Evolutionary conservation across 2,329 filamentous ascomycete species (phyloP).

Genomic region (Albophoma yamanashiensis): DNA sequence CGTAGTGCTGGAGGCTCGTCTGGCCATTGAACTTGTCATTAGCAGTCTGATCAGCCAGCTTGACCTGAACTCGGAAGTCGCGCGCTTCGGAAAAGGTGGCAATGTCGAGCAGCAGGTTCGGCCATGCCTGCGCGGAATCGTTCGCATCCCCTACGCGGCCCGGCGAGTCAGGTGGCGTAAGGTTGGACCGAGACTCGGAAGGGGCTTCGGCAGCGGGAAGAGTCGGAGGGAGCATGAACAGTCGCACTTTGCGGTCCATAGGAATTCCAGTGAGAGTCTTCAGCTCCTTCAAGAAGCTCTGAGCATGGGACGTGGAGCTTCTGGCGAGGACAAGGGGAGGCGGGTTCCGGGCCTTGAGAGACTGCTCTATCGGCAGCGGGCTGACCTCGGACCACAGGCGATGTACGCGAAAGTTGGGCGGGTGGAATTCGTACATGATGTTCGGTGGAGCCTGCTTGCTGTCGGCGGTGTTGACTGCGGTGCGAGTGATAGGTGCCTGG

Average conservation of each 20-base stretch:
- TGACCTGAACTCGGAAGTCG: slow-evolving; percentile 12
- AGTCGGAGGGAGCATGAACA: slow-evolving; percentile 54
- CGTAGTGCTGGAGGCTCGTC: slow-evolving; percentile 52
- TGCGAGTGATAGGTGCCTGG: slow-evolving; percentile 62
- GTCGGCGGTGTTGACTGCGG: slow-evolving; percentile 63
- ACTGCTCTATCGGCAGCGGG: slow-evolving; percentile 44
- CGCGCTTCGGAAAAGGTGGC: slow-evolving; percentile 39
- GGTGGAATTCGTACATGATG: slow-evolving; percentile 72
- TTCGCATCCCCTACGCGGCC: slow-evolving; percentile 13
- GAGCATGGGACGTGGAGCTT: slow-evolving; percentile 58
- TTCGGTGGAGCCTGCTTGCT: slow-evolving; percentile 36
- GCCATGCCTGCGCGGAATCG: slow-evolving; percentile 23
- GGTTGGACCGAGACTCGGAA: slow-evolving; percentile 21
- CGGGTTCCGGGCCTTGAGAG: slow-evolving; percentile 49
- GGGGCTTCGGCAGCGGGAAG: slow-evolving; percentile 21
- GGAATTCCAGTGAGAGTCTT: slow-evolving; percentile 63
- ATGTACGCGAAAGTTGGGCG: slow-evolving; percentile 75
- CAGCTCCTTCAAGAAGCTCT: slow-evolving; percentile 64
- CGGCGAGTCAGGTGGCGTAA: slow-evolving; percentile 31
- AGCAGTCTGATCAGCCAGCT: slow-evolving; percentile 51
- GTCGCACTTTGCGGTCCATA: slow-evolving; percentile 59
- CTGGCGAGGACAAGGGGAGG: slow-evolving; percentile 57
- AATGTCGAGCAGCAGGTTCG: slow-evolving; percentile 32
- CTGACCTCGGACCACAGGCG: slow-evolving; percentile 58
- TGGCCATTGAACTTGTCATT: slow-evolving; percentile 71